Conservation (phyloP, 805 yeast species). For the Suhomyces kilbournensis region DNA sequence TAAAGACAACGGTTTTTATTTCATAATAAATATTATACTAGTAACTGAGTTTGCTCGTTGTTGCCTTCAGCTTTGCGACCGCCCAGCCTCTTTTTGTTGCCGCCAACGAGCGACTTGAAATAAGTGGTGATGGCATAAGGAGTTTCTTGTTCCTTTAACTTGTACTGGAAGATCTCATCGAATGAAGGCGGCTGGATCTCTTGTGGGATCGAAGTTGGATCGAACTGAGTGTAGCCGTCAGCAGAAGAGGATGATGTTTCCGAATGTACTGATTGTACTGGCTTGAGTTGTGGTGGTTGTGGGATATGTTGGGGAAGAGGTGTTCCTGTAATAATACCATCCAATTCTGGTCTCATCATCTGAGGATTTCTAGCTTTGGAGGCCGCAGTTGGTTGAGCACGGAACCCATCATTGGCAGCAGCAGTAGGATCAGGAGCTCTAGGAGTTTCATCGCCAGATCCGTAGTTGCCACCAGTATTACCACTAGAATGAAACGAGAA, state of each 20-base stretch:
- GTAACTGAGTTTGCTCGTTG: slow-evolving; percentile 2
- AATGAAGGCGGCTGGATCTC: slow-evolving; percentile 37
- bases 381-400: slow-evolving; percentile 30
- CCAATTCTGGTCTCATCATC: slow-evolving; percentile 28
- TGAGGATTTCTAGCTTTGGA: slow-evolving; percentile 43
- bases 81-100: not conserved
- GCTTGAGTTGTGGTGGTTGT: slow-evolving; percentile 11
- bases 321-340: slow-evolving; percentile 29
- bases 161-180: slow-evolving; percentile 25
- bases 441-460: not conserved
- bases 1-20: not conserved
- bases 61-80: not conserved
- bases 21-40: not conserved
- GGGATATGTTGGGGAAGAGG: slow-evolving; percentile 13
- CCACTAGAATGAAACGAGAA: slow-evolving; percentile 41
- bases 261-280: slow-evolving; percentile 15
- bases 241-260: slow-evolving; percentile 15
- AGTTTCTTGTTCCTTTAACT: slow-evolving; percentile 16
- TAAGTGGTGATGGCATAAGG: slow-evolving; percentile 5
- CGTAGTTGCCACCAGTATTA: slow-evolving; percentile 9
- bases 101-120: not conserved
- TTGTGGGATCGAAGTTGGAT: slow-evolving; percentile 15
- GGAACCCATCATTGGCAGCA: slow-evolving; percentile 15
- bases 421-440: not conserved
- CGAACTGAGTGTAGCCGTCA: slow-evolving; percentile 3